Conservation (phyloP, 2,329 filamentous ascomycete species). For the Cephalotrichum gorgonifer region DNA sequence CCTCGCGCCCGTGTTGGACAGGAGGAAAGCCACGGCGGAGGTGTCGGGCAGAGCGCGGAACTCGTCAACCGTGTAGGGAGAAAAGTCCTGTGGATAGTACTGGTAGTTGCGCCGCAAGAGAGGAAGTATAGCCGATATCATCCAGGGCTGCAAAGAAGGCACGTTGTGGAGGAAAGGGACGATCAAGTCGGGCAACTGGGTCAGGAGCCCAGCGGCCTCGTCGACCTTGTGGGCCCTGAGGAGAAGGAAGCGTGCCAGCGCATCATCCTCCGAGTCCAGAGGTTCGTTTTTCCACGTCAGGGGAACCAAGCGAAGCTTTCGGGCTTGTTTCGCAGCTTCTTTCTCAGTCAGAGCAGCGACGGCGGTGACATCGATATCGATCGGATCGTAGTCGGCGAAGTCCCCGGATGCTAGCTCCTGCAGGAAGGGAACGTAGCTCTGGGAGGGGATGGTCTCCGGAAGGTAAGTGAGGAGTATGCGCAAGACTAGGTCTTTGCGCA, state of each 20-base stretch:
- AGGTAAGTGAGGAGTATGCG: constrained; percentile 68
- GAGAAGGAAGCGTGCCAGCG: constrained; percentile 54
- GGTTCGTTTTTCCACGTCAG: constrained; percentile 40
- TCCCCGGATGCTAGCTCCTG: constrained; percentile 41
- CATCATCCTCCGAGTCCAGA: constrained; percentile 38
- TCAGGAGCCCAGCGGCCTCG: constrained; percentile 59
- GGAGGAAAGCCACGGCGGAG: constrained; percentile 48
- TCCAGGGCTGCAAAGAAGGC: constrained; percentile 54
- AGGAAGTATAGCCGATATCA: constrained; percentile 58
- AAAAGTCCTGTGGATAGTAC: constrained; percentile 48
- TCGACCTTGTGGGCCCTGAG: constrained; percentile 61
- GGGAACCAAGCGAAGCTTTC: constrained; percentile 52
- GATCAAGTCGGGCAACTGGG: constrained; percentile 57
- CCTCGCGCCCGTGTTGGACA: constrained; percentile 42
- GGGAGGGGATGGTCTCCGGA: constrained; percentile 58
- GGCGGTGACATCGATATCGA: constrained; percentile 42
- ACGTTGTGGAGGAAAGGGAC: constrained; percentile 56
- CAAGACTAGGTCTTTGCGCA: constrained; percentile 56
- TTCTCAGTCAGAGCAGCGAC: constrained; percentile 51
- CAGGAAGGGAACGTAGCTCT: constrained; percentile 52
- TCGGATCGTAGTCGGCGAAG: constrained; percentile 26
- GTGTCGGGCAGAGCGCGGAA: constrained; percentile 53
- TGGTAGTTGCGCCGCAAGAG: constrained; percentile 58
- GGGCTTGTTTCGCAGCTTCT: constrained; percentile 52
- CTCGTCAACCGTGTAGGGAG: constrained; percentile 43